Conservation (phyloP, 371 early-diverging fungal genomes). For the Mucor indicus region DNA sequence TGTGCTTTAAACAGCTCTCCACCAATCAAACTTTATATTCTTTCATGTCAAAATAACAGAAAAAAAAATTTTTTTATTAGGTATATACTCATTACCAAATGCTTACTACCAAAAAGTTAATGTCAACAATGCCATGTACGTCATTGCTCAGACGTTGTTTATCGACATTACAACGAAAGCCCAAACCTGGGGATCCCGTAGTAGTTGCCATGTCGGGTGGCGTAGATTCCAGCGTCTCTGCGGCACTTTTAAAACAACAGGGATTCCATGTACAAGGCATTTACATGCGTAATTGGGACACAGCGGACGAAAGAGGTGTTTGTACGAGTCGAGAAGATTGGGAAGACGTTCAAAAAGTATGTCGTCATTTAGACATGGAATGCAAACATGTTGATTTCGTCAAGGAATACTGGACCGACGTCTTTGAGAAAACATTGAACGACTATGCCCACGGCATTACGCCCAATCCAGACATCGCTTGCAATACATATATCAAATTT, state of each 20-base stretch:
- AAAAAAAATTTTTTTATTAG: not conserved
- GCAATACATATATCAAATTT: conserved; percentile 92
- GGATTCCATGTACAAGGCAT: conserved; percentile 72
- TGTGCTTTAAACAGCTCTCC: not conserved
- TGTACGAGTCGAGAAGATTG: conserved; percentile 82
- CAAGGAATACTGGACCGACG: conserved; percentile 89
- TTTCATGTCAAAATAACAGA: not conserved
- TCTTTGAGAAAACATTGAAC: conserved; percentile 76
- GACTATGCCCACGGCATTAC: conserved; percentile 75
- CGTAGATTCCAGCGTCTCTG: conserved; percentile 84
- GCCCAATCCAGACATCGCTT: conserved; percentile 92
- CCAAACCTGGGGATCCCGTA: conserved; percentile 33
- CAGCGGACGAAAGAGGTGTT: conserved; percentile 73
- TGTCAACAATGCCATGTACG: not conserved
- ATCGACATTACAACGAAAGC: conserved; percentile 3
- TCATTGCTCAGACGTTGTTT: conserved; percentile 5
- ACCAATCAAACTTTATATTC: not conserved
- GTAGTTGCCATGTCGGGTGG: conserved; percentile 88
- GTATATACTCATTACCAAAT: too few species aligned
- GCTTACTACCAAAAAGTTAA: too few species aligned
- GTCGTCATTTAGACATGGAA: conserved; percentile 62
- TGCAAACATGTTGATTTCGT: conserved; percentile 74
- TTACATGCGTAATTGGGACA: conserved; percentile 96
- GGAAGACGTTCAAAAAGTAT: conserved; percentile 78
- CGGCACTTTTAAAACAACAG: conserved; percentile 20